A percentile compares a stretch with the other conserved stretches of the same genome.
These are phyloP conservation scores for Porogramme epimiltina DNA, from an alignment of 1,284 basidiomycete genomes.

Conservation along the genomic window DNA sequence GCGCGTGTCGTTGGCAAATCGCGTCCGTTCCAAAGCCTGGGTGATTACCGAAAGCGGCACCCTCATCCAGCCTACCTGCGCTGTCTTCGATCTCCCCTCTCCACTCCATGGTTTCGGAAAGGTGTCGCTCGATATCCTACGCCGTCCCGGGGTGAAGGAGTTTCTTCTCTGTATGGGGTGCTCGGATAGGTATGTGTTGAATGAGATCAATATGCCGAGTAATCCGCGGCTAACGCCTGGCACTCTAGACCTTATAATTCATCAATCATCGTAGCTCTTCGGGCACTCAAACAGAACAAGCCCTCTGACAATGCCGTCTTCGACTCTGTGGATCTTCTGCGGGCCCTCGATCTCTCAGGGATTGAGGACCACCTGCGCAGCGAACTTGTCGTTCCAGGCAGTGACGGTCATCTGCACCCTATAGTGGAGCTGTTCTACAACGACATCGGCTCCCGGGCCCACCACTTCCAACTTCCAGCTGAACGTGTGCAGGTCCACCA, in stretches of 20 bases:
- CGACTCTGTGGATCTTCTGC: constrained; percentile 8
- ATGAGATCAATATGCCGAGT: neutral
- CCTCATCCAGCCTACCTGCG: neutral
- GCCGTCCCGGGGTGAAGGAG: neutral
- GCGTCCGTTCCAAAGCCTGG: neutral
- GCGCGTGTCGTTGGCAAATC: neutral
- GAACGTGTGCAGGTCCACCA: constrained; percentile 7
- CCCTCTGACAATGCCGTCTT: neutral
- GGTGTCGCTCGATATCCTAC: neutral
- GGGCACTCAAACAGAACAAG: neutral
- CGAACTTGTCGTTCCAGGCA: constrained; percentile 9
- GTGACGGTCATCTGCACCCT: constrained; percentile 4
- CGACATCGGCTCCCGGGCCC: constrained; percentile 17
- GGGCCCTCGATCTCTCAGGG: constrained; percentile 6
- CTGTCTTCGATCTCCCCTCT: neutral
- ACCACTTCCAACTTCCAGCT: constrained; percentile 2
- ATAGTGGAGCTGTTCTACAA: constrained; percentile 12
- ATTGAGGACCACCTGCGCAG: neutral
- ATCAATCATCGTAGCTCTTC: constrained; percentile 3
- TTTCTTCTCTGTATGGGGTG: constrained; percentile 10
- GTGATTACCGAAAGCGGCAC: neutral
- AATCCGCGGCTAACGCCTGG: too few relatives aligned
- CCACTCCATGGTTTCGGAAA: constrained; percentile 4
- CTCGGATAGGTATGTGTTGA: constrained; percentile 2
- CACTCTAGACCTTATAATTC: constrained; percentile 1